Base-by-base conservation (phyloP, 129 eudicot genomes). In the Ambrosia trifida region DNA sequence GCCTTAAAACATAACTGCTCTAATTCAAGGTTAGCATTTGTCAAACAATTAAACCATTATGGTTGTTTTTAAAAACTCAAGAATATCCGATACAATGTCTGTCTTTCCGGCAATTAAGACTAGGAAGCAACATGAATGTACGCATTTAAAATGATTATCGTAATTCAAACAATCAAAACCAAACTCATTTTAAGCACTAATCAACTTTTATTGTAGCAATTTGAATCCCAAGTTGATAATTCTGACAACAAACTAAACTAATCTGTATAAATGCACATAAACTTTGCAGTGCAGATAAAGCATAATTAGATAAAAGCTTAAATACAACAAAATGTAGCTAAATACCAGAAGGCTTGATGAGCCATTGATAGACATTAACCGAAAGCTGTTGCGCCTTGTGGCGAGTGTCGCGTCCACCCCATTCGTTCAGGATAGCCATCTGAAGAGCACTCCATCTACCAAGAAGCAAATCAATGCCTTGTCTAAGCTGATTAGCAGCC, bases 391-490 rank as follows among this genome's bases (percentile, higher is more conserved):
- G 79, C 3, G 85, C 65, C 70, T 58, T 86, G 33, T 70, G 82
- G 17, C 72, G 79, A 58, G 95, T 79, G 40, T 87, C 83, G 17
- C 79, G 88, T 8, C 95, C 98, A 2, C 96, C 91, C 94, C 91
- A 87, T 82, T 84, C 86, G 58, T 87, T 89, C 75, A 83, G 91
- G 38, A 89, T 73, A 14, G 91, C 96, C 91, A 85, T 80, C 56
- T 81, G 95, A 54, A 92, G 96, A 0, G 95, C 96, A 16, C 85
- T 65, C 98, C 98, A 92, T 62, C 87, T 71, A 4, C 82, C 85
- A 11, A 92, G 85, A 31, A 87, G 35, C 77, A 92, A 24, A 31
- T 80, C 64, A 11, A 92, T 83, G 31, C 96, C 96, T 77, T 89
- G 84, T 52, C 77, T 78, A 11, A 92, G 80, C 79, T 85, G 85